These are phyloP conservation scores for Spizellomyces sp. DNA, from an alignment of 192 early-diverging fungal species.

Conservation along the genomic window DNA sequence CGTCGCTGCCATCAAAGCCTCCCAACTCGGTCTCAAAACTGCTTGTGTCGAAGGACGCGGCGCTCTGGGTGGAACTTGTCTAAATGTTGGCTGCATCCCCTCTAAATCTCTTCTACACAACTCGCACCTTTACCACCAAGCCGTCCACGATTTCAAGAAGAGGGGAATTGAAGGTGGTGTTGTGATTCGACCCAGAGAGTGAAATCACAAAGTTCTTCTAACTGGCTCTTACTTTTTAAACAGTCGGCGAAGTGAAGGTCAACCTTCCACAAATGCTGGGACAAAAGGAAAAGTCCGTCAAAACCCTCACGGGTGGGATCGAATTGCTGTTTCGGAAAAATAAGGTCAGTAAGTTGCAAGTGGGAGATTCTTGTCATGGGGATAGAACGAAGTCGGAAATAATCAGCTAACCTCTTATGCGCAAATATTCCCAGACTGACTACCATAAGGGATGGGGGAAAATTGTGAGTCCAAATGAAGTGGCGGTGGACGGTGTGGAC, in stretches of 20 bases:
- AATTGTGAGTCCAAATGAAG: constrained; percentile 75
- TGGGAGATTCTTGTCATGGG: constrained; percentile 6
- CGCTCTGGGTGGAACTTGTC: constrained; percentile 93
- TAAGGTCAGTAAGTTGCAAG: constrained; percentile 59
- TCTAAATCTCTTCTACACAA: constrained; percentile 99
- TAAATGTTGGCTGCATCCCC: constrained; percentile 99
- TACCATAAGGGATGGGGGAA: constrained; percentile 93
- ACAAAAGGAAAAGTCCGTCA: constrained; percentile 87
- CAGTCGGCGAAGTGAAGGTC: constrained; percentile 76
- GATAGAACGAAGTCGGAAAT: not conserved
- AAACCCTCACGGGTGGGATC: constrained; percentile 86
- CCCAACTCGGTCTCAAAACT: constrained; percentile 96
- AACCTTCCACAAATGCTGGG: constrained; percentile 90
- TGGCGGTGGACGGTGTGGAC: constrained; percentile 79
- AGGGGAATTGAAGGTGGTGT: constrained; percentile 87
- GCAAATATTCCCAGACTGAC: constrained; percentile 49
- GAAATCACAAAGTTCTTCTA: not conserved
- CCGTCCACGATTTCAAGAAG: constrained; percentile 86
- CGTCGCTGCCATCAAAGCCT: constrained; percentile 97
- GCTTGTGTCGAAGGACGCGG: constrained; percentile 97
- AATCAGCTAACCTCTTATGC: not conserved
- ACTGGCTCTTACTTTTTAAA: not conserved
- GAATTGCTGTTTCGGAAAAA: constrained; percentile 98
- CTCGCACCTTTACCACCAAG: constrained; percentile 95
- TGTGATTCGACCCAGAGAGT: not conserved